These are phyloP conservation scores for Polytrichum formosum DNA, from an alignment of 225 moss, liverwort and hornwort species.

Conservation along the genomic window DNA sequence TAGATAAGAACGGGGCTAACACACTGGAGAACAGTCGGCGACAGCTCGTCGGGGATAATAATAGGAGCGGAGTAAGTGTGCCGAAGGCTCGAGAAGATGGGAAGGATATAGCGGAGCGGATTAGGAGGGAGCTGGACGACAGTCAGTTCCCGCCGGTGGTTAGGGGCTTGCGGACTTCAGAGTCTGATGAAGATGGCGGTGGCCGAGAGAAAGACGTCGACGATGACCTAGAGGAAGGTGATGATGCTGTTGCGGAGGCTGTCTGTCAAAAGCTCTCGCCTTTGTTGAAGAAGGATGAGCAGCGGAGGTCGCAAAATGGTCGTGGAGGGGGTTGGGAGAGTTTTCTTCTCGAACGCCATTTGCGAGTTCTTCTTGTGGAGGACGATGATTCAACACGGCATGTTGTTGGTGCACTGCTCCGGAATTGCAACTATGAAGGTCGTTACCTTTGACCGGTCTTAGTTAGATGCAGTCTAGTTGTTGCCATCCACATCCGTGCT, in stretches of 20 bases:
- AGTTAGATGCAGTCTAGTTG: not conserved
- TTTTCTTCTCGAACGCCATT: constrained; percentile 62
- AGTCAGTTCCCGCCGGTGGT: constrained; percentile 39
- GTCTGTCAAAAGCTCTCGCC: constrained; percentile 28
- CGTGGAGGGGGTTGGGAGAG: constrained; percentile 77
- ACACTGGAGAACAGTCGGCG: constrained; percentile 16
- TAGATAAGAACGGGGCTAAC: not conserved
- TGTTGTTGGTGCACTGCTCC: constrained; percentile 81
- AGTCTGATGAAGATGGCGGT: constrained; percentile 39
- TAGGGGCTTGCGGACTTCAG: constrained; percentile 27
- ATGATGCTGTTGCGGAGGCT: constrained; percentile 35
- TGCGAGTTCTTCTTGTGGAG: constrained; percentile 84
- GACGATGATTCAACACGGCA: constrained; percentile 94
- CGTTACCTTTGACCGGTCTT: constrained; percentile 19
- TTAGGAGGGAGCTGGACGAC: constrained; percentile 52
- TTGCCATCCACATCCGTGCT: not conserved
- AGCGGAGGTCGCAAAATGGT: constrained; percentile 23
- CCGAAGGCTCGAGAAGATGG: constrained; percentile 30
- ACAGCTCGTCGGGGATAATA: constrained; percentile 10
- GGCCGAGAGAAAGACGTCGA: constrained; percentile 52
- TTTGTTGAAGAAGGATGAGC: constrained; percentile 11
- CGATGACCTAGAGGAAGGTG: constrained; percentile 58
- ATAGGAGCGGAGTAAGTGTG: constrained; percentile 13
- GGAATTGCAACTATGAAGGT: constrained; percentile 99
- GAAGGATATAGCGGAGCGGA: constrained; percentile 46